Conservation (phyloP, 2,329 filamentous ascomycete species). For the Fonsecaea multimorphosa region DNA sequence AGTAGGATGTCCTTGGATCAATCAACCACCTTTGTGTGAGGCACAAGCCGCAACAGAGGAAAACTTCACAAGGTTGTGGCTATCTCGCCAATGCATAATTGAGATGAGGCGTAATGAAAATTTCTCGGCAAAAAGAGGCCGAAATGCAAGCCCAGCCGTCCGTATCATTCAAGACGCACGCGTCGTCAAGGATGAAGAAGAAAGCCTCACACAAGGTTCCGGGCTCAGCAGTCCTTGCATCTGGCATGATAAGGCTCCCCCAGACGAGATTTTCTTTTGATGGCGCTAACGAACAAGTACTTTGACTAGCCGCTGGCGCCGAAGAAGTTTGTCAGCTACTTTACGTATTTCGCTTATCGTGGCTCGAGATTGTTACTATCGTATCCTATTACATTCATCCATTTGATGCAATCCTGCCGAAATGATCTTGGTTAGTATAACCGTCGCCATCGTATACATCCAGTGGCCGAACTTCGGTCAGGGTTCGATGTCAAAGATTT, state of each 20-base stretch:
- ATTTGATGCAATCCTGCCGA: neutral
- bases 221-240: too few relatives aligned
- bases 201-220: neutral
- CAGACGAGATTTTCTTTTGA: neutral
- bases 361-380: neutral
- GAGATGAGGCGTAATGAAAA: too few relatives aligned
- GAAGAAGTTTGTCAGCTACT: neutral
- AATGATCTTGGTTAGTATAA: neutral
- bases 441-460: neutral
- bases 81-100: too few relatives aligned
- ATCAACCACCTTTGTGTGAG: too few relatives aligned
- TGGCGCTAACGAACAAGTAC: neutral
- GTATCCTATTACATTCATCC: neutral
- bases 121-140: too few relatives aligned
- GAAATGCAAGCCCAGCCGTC: neutral
- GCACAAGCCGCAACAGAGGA: too few relatives aligned
- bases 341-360: conserved; percentile 2
- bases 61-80: too few relatives aligned
- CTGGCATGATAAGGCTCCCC: too few relatives aligned
- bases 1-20: too few relatives aligned
- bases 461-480: neutral
- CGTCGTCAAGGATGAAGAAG: neutral
- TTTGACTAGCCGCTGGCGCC: neutral
- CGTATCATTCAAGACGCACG: neutral
- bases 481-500: neutral